phyloP scores from a whole-genome alignment of 2,329 filamentous ascomycete species.

The Aspergillus tanneri region DNA sequence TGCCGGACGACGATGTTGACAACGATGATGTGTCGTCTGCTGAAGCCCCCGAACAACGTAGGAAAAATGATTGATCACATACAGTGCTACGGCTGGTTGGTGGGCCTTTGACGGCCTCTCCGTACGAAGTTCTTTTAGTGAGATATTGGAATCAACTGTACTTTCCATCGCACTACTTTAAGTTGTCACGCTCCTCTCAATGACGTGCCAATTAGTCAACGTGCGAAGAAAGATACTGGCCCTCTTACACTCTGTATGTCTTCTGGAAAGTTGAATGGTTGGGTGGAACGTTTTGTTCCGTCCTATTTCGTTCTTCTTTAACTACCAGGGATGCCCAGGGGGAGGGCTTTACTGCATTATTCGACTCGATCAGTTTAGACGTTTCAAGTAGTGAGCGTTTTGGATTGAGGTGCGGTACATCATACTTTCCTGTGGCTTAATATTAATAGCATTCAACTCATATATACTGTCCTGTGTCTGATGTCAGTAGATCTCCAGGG shows the following conservation, averaged over 20 bases:
- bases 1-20: constrained; percentile 57
- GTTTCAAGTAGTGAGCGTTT: constrained; percentile 23
- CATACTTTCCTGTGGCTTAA: neutral
- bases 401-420: constrained; percentile 35
- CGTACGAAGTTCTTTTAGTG: neutral
- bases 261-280: constrained; percentile 26
- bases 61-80: constrained; percentile 29
- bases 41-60: constrained; percentile 19
- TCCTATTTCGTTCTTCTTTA: constrained; percentile 24
- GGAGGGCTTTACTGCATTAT: constrained; percentile 32
- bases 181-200: constrained; percentile 84
- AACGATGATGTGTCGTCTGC: constrained; percentile 47
- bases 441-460: neutral
- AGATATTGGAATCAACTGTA: neutral
- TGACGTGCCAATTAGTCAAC: constrained; percentile 95
- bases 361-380: constrained; percentile 26
- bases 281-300: constrained; percentile 36
- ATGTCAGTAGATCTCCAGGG: neutral
- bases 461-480: neutral
- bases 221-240: constrained; percentile 71
- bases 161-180: constrained; percentile 76
- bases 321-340: constrained; percentile 24
- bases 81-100: neutral
- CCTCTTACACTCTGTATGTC: constrained; percentile 34
- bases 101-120: neutral